phyloP scores from a whole-genome alignment of 768 basidiomycete species.

The Scleroderma citrinum region DNA sequence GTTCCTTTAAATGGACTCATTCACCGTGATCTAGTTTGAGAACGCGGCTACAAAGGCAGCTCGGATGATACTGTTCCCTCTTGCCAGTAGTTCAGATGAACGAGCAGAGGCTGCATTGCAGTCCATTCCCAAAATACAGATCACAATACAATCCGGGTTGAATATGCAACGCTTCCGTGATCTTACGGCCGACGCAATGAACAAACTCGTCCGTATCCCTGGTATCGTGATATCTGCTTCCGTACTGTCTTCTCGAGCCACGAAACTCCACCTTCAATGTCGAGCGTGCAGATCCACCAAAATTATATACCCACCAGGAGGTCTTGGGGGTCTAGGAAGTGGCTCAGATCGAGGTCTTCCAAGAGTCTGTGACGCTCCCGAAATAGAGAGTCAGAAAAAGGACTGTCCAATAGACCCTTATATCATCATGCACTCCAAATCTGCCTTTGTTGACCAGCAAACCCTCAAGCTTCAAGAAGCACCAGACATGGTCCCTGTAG shows the following conservation, averaged over 20 bases:
- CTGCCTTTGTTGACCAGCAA: conserved; percentile 92
- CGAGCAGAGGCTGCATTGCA: conserved; percentile 41
- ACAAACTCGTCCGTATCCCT: conserved; percentile 92
- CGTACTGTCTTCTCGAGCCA: conserved; percentile 87
- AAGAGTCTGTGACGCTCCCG: conserved; percentile 78
- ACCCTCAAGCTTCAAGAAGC: conserved; percentile 96
- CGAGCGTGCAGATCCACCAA: conserved; percentile 82
- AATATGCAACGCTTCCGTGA: conserved; percentile 94
- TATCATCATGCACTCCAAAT: conserved; percentile 91
- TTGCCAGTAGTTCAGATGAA: conserved; percentile 47
- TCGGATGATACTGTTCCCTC: conserved; percentile 75
- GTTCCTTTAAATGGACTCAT: neutral
- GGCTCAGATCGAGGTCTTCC: conserved; percentile 85
- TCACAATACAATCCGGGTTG: conserved; percentile 83
- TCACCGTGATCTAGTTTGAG: conserved; percentile 62
- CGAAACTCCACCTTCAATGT: conserved; percentile 88
- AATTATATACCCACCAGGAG: conserved; percentile 68
- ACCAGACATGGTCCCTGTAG: conserved; percentile 98
- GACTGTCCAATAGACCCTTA: conserved; percentile 96
- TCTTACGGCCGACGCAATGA: conserved; percentile 89
- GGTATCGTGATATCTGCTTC: conserved; percentile 98
- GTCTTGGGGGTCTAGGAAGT: conserved; percentile 81
- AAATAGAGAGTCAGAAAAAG: conserved; percentile 79
- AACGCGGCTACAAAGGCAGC: conserved; percentile 84
- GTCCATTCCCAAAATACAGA: conserved; percentile 70